Evolutionary conservation across 441 rosid species (phyloP), one percentile per base, ranked within the genome.

Genomic region (Erysimum cheiri): DNA sequence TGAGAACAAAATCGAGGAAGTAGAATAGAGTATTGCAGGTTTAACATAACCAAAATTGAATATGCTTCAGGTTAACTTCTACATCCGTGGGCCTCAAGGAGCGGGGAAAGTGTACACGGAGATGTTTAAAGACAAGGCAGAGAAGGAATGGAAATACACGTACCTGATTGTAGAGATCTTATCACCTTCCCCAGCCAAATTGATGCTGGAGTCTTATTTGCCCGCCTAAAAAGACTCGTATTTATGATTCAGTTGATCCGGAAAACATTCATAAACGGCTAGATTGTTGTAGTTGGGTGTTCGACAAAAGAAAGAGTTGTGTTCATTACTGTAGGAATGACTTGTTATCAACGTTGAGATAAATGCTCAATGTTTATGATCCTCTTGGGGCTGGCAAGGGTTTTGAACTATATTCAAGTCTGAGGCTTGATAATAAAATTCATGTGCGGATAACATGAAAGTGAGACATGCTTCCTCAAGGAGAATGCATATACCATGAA

Each of bases 21-120:
- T 12, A 53, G 15, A 41, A 17, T 24, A 15, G 70, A 3, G 54
- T 55, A 17, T 66, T 66, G 41, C 5, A 22, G 28, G 39, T 41
- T 64, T 64, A 47, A 55, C 53, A 6, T 24, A 33, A 46, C 24
- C 1, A 60, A 50, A 43, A 13, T 15, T 60, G 59, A 33, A 53
- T 39, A 41, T 59, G 4, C 15, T 37, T 53, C 59, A 95, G 99
- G 88, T 92, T 12, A 85, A 86, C 76, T 95, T 95, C 82, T 80
- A 82, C 72, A 77, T 95, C 37, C 93, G 98, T 0, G 98, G 99
- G 29, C 96, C 99, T 4, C 96, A 92, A 46, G 98, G 99, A 79
- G 85, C 90, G 1, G 99, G 98, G 33, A 95, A 89, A 74, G 99
- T 90, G 49, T 87, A 79, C 65, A 72, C 96, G 5, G 90, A 90